phyloP scores from a whole-genome alignment of 176 grass and related monocot genomes.

The Raddia distichophylla region DNA sequence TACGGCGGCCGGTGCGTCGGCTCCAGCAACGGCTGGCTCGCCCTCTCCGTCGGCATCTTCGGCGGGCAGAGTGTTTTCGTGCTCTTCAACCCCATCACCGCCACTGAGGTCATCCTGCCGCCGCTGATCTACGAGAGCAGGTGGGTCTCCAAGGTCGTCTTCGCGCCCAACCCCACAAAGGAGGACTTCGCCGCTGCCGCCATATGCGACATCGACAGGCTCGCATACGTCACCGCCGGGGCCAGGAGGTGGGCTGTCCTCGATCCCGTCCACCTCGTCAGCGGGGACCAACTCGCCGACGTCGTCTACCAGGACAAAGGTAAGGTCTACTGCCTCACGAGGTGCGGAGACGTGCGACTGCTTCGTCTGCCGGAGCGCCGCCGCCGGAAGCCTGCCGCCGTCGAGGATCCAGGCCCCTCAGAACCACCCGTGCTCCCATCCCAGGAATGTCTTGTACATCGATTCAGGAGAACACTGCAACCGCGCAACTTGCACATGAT shows the following conservation, averaged over 20 bases:
- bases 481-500: conserved; percentile 36
- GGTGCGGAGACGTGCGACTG: conserved; percentile 57
- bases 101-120: conserved; percentile 54
- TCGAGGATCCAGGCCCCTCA: conserved; percentile 42
- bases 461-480: not conserved
- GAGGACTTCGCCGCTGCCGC: conserved; percentile 61
- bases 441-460: conserved; percentile 1
- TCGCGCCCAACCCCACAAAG: conserved; percentile 50
- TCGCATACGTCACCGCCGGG: conserved; percentile 62
- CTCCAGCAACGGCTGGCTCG: conserved; percentile 69
- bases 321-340: conserved; percentile 66
- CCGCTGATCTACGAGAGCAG: conserved; percentile 63
- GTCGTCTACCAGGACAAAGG: conserved; percentile 59
- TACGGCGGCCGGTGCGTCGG: conserved; percentile 48
- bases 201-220: conserved; percentile 62
- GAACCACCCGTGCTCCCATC: conserved; percentile 14
- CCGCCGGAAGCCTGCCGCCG: conserved; percentile 42
- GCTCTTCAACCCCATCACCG: conserved; percentile 58
- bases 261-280: conserved; percentile 39
- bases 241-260: conserved; percentile 59
- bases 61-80: conserved; percentile 45
- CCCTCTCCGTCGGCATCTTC: conserved; percentile 50
- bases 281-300: conserved; percentile 55
- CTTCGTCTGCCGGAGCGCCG: conserved; percentile 55
- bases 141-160: conserved; percentile 66